Evolutionary conservation across 768 basidiomycete genomes (phyloP).

Genomic region (Collybiopsis luxurians): DNA sequence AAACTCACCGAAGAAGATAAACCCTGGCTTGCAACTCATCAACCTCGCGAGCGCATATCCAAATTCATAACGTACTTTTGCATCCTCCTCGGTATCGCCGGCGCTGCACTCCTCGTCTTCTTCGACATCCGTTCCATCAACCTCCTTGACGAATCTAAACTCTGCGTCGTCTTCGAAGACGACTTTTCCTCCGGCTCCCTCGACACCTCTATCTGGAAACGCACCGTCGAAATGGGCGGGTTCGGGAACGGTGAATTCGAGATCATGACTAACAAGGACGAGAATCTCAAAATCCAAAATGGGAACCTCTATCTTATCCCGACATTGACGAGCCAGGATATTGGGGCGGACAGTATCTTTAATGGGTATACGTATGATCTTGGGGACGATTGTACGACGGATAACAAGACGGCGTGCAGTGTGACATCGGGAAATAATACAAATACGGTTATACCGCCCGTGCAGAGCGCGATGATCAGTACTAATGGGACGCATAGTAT

Average conservation of each 20-base stretch:
- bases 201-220: constrained; percentile 53
- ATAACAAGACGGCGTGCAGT: constrained; percentile 13
- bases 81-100: constrained; percentile 52
- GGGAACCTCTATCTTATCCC: constrained; percentile 77
- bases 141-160: constrained; percentile 30
- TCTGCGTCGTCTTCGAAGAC: constrained; percentile 71
- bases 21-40: constrained; percentile 53
- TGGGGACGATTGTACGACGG: constrained; percentile 52
- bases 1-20: constrained; percentile 54
- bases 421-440: constrained; percentile 36
- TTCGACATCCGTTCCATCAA: constrained; percentile 44
- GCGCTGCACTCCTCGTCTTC: constrained; percentile 51
- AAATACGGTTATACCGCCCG: constrained; percentile 65
- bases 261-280: constrained; percentile 61
- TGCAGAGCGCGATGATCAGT: constrained; percentile 70
- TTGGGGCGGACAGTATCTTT: constrained; percentile 37
- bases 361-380: constrained; percentile 66
- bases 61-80: constrained; percentile 51
- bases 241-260: constrained; percentile 81
- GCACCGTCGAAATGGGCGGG: constrained; percentile 71
- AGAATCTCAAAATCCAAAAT: constrained; percentile 67
- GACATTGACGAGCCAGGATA: constrained; percentile 65
- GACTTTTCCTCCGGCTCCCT: constrained; percentile 50
- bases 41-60: constrained; percentile 28
- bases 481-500: constrained; percentile 61